Percentiles rank a stretch among this genome's conserved stretches.
Evolutionary conservation across 2,329 filamentous ascomycete genomes (phyloP).

Genomic region (Colletotrichum trifolii): DNA sequence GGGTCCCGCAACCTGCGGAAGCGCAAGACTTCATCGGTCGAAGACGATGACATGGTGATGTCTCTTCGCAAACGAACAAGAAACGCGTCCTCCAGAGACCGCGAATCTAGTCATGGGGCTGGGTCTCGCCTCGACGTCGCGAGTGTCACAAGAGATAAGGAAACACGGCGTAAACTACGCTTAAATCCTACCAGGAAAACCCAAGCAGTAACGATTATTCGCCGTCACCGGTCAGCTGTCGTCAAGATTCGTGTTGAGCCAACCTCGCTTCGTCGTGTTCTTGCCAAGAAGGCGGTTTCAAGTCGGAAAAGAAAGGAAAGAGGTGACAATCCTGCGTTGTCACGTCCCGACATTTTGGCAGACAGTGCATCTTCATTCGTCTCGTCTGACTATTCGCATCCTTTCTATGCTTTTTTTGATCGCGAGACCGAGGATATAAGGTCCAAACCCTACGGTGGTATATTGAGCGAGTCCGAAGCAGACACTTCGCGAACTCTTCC

Average conservation of each 20-base stretch:
- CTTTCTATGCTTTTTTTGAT: slow-evolving; percentile 90
- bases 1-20: slow-evolving; percentile 84
- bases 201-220: slow-evolving; percentile 52
- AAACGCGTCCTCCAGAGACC: slow-evolving; percentile 58
- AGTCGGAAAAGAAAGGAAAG: slow-evolving; percentile 61
- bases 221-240: slow-evolving; percentile 51
- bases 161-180: slow-evolving; percentile 68
- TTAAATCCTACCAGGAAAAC: slow-evolving; percentile 57
- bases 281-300: slow-evolving; percentile 63
- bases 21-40: slow-evolving; percentile 81
- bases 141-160: slow-evolving; percentile 44
- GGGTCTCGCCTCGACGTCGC: slow-evolving; percentile 47
- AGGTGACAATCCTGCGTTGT: slow-evolving; percentile 42
- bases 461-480: slow-evolving; percentile 87
- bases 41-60: slow-evolving; percentile 66
- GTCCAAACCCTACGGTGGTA: slow-evolving; percentile 94
- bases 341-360: slow-evolving; percentile 41
- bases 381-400: slow-evolving; percentile 70
- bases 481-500: slow-evolving; percentile 93
- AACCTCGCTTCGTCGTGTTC: slow-evolving; percentile 68
- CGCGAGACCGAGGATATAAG: slow-evolving; percentile 90
- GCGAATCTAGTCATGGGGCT: slow-evolving; percentile 45
- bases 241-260: slow-evolving; percentile 69
- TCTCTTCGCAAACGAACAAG: slow-evolving; percentile 65
- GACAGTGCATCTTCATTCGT: slow-evolving; percentile 46